Base-by-base conservation (phyloP, 306 rosid genomes). In the Corylus heterophylla region DNA sequence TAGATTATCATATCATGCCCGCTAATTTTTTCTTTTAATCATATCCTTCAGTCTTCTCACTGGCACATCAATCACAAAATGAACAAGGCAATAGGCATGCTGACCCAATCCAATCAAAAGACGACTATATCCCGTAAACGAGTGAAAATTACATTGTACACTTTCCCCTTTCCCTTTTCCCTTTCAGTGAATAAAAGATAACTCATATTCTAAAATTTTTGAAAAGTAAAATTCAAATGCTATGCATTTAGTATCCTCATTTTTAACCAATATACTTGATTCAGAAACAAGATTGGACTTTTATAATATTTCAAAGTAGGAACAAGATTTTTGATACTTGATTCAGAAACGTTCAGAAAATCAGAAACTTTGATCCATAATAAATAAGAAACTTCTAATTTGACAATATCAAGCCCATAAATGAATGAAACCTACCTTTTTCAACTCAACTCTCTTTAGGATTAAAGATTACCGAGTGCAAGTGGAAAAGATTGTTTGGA, bases 41-140 rank as follows among this genome's bases (percentile, higher is more conserved):
- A 3, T 58, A 86, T 95, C 98, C 89, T 95, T 95, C 70, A 95
- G 85, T 84, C 92, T 89, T 86, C 56, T 81, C 68, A 89, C 90
- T 97, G 92, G 97, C 89, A 75, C 73, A 54, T 62, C 54, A 82
- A 64, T 74, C 37, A 64, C 44, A 54, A 71, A 56, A 71, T 82
- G 78, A 85, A 78, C 69, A 37, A 14, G n/a, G 80, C 70, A 76
- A 75, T 31, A 85, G 76, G 71, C 22, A 49, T 17, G 31, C 73
- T 62, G 69, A 54, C 76, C 74, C 68, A 67, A 83, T 77, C 67
- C 54, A 83, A 64, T 68, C 69, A 71, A 72, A 66, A 16, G 49
- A 16, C 22, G 14, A 35, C 68, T 4, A 62, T 12, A 29, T 62
- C 68, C 5, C 31, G 31, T 29, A 37, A 37, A 3, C 42, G 42